phyloP scores from a whole-genome alignment of 164 flowering plant species.

The Cinnamomum chago region DNA sequence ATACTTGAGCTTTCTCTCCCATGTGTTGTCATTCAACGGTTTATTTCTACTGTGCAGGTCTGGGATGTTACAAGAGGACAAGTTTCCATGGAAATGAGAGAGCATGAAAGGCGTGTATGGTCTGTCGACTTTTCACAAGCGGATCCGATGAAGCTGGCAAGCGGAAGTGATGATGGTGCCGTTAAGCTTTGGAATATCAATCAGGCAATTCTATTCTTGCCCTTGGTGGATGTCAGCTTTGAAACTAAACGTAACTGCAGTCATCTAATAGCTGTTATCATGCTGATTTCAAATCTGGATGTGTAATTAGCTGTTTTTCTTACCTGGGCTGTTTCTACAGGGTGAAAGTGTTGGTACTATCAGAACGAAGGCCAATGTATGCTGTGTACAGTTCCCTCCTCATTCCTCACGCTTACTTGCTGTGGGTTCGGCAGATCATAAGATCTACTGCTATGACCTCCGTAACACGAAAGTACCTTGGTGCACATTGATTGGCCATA shows the following conservation, averaged over 20 bases:
- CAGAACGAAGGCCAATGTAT: slow-evolving; percentile 88
- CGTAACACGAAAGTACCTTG: slow-evolving; percentile 69
- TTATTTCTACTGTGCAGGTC: slow-evolving; percentile 39
- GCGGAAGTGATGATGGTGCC: slow-evolving; percentile 95
- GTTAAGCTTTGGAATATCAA: slow-evolving; percentile 99
- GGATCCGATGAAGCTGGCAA: slow-evolving; percentile 90
- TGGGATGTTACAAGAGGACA: slow-evolving; percentile 94
- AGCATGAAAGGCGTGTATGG: slow-evolving; percentile 96
- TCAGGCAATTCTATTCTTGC: slow-evolving; percentile 97
- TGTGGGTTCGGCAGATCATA: slow-evolving; percentile 97
- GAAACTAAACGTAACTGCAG: slow-evolving; percentile 82
- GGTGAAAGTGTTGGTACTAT: slow-evolving; percentile 79
- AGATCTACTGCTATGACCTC: slow-evolving; percentile 82
- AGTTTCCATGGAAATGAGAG: slow-evolving; percentile 68
- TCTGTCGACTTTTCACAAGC: slow-evolving; percentile 84
- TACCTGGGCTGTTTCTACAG: slow-evolving; percentile 61
- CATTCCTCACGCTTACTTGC: slow-evolving; percentile 79
- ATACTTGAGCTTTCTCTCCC: background rate
- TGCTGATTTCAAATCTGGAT: slow-evolving; percentile 22
- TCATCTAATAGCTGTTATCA: slow-evolving; percentile 36
- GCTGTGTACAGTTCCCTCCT: slow-evolving; percentile 89
- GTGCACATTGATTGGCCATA: slow-evolving; percentile 72
- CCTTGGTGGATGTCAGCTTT: slow-evolving; percentile 91
- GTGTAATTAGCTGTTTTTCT: slow-evolving; percentile 47
- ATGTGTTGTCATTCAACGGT: slow-evolving; percentile 3